A percentile compares a stretch with the other conserved stretches of the same genome.
phyloP scores from a whole-genome alignment of 176 grass and related monocot genomes.

The Puccinellia tenuiflora region DNA sequence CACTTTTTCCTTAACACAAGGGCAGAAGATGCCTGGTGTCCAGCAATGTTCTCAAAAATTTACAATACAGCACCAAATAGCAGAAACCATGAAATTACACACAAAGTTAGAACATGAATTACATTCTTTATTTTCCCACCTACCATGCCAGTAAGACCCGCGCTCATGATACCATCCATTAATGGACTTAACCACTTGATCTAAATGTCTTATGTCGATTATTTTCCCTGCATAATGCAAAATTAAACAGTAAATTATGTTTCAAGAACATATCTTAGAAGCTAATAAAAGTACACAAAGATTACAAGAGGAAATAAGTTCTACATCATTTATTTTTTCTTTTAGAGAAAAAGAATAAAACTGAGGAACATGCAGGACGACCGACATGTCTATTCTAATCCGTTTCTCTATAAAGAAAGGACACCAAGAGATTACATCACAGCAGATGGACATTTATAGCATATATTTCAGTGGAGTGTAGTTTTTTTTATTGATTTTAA shows the following conservation, averaged over 20 bases:
- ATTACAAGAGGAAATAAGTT: slow-evolving; percentile 1
- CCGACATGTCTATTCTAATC: neutral
- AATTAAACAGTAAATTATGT: slow-evolving; percentile 22
- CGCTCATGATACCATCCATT: slow-evolving; percentile 83
- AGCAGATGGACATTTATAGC: neutral
- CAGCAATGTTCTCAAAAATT: neutral
- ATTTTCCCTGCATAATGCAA: slow-evolving; percentile 88
- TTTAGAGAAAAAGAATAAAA: neutral
- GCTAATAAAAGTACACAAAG: neutral
- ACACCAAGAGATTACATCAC: neutral
- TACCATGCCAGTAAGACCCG: slow-evolving; percentile 84
- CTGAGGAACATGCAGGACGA: neutral
- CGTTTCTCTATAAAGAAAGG: slow-evolving; percentile 13
- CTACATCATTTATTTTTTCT: neutral
- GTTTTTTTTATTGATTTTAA: neutral
- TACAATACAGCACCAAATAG: neutral
- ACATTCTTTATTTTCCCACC: neutral
- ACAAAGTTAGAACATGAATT: neutral
- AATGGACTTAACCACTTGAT: slow-evolving; percentile 80
- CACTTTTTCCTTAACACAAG: neutral
- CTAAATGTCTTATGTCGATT: slow-evolving; percentile 89
- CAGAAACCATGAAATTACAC: neutral
- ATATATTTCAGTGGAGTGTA: neutral
- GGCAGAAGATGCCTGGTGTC: neutral
- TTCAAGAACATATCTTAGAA: neutral